A percentile compares a stretch with the other conserved stretches of the same genome.
Evolutionary conservation across 768 basidiomycete species (phyloP).

Genomic region (Podaxis sp.): DNA sequence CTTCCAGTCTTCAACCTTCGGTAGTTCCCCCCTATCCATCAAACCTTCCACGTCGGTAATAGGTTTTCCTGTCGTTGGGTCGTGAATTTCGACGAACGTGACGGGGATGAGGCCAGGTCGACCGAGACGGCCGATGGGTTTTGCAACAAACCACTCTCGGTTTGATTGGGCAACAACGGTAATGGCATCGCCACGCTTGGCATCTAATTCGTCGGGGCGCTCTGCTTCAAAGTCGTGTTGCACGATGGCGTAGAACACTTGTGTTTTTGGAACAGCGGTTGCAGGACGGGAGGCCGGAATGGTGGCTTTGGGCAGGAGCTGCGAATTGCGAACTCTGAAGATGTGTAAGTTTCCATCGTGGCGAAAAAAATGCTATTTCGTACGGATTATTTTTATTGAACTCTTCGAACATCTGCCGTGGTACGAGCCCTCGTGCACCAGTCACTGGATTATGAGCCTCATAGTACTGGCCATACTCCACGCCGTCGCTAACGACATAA

Average conservation of each 20-base stretch:
- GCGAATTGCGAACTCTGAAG: slow-evolving; percentile 44
- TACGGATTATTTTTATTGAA: slow-evolving; percentile 76
- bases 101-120: slow-evolving; percentile 97
- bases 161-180: slow-evolving; percentile 99
- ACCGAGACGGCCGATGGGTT: slow-evolving; percentile 93
- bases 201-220: slow-evolving; percentile 93
- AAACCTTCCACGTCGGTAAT: slow-evolving; percentile 73
- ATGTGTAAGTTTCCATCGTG: slow-evolving; percentile 14
- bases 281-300: slow-evolving; percentile 21
- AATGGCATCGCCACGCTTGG: slow-evolving; percentile 90
- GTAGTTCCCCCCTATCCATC: slow-evolving; percentile 86
- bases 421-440: slow-evolving; percentile 89
- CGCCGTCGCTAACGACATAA: slow-evolving; percentile 82
- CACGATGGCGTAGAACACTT: slow-evolving; percentile 91
- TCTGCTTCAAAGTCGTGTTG: slow-evolving; percentile 96
- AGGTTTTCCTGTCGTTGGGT: slow-evolving; percentile 82
- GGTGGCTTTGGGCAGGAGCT: slow-evolving; percentile 26
- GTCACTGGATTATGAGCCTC: slow-evolving; percentile 94
- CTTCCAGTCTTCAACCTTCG: slow-evolving; percentile 99
- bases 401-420: slow-evolving; percentile 85
- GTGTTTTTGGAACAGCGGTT: slow-evolving; percentile 35
- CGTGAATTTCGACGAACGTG: slow-evolving; percentile 94
- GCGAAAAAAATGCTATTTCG: slow-evolving; percentile 28
- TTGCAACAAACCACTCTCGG: slow-evolving; percentile 99
- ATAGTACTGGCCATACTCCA: slow-evolving; percentile 67